phyloP scores from a whole-genome alignment of 805 yeast species.

The Yarrowia sp. region DNA sequence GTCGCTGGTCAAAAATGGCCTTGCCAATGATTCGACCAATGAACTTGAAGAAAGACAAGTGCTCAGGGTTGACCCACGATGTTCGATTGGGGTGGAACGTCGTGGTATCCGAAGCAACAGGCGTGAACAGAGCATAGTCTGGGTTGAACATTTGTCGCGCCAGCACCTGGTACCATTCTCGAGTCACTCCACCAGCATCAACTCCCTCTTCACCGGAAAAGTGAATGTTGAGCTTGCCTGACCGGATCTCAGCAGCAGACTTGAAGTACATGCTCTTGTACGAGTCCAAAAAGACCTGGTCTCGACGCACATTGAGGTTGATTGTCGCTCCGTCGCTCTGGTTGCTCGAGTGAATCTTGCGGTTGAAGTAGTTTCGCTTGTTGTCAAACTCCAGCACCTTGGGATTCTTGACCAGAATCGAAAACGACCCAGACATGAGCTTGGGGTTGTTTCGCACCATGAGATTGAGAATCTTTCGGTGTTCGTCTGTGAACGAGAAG shows the following conservation, averaged over 20 bases:
- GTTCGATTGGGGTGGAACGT: slow-evolving; percentile 95
- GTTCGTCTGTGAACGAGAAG: slow-evolving; percentile 83
- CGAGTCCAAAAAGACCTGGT: slow-evolving; percentile 87
- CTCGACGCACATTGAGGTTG: slow-evolving; percentile 71
- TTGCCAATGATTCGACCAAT: slow-evolving; percentile 93
- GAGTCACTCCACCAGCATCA: slow-evolving; percentile 96
- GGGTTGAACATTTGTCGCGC: slow-evolving; percentile 95
- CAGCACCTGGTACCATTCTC: slow-evolving; percentile 96
- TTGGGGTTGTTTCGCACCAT: slow-evolving; percentile 90
- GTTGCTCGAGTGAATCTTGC: slow-evolving; percentile 56
- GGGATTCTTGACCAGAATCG: slow-evolving; percentile 83
- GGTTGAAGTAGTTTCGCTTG: slow-evolving; percentile 78
- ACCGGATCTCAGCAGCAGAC: slow-evolving; percentile 65
- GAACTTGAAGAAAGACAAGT: slow-evolving; percentile 85
- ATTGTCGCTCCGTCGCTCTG: slow-evolving; percentile 40
- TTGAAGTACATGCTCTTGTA: slow-evolving; percentile 79
- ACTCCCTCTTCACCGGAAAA: slow-evolving; percentile 94
- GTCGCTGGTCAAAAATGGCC: slow-evolving; percentile 82
- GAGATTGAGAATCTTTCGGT: slow-evolving; percentile 79
- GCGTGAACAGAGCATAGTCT: slow-evolving; percentile 85
- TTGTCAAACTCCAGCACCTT: slow-evolving; percentile 91
- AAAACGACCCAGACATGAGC: slow-evolving; percentile 92
- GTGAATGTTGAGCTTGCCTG: slow-evolving; percentile 69
- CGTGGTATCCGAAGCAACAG: slow-evolving; percentile 87
- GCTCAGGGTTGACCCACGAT: slow-evolving; percentile 90